phyloP scores from a whole-genome alignment of 768 basidiomycete genomes.

The Boletales sp. region DNA sequence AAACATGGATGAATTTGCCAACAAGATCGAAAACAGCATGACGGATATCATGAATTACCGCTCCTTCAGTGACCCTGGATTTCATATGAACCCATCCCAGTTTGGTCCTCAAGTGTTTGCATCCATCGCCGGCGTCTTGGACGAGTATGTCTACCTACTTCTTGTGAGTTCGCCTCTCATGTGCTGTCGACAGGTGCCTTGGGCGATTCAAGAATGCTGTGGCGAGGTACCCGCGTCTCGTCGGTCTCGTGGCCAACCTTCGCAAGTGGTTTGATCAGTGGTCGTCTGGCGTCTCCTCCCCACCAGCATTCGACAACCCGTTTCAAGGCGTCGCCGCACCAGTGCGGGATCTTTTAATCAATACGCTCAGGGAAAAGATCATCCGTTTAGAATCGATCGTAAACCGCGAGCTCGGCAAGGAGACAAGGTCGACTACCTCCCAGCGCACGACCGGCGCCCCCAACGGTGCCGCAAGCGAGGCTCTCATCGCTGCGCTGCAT shows the following conservation, averaged over 20 bases:
- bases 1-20: conserved; percentile 41
- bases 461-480: conserved; percentile 24
- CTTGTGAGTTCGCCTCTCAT: conserved; percentile 14
- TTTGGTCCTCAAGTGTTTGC: conserved; percentile 43
- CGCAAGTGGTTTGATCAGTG: conserved; percentile 46
- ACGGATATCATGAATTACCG: conserved; percentile 22
- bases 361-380: conserved; percentile 30
- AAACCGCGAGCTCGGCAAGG: conserved; percentile 44
- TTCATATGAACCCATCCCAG: conserved; percentile 9
- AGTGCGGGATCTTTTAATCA: conserved; percentile 37
- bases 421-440: conserved; percentile 21
- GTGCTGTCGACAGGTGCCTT: conserved; percentile 34
- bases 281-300: conserved; percentile 37
- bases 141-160: conserved; percentile 42
- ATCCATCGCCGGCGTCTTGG: conserved; percentile 44
- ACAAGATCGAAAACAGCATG: conserved; percentile 41
- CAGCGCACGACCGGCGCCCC: not conserved
- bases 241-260: conserved; percentile 39
- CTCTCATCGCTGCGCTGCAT: conserved; percentile 37
- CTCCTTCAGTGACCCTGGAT: conserved; percentile 32
- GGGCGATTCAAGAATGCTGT: conserved; percentile 57
- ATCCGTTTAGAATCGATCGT: conserved; percentile 41
- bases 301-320: conserved; percentile 45
- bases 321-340: conserved; percentile 27
- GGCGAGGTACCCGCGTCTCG: conserved; percentile 42